Conservation (phyloP, 805 yeast genomes). For the Dipodascus albidus region DNA sequence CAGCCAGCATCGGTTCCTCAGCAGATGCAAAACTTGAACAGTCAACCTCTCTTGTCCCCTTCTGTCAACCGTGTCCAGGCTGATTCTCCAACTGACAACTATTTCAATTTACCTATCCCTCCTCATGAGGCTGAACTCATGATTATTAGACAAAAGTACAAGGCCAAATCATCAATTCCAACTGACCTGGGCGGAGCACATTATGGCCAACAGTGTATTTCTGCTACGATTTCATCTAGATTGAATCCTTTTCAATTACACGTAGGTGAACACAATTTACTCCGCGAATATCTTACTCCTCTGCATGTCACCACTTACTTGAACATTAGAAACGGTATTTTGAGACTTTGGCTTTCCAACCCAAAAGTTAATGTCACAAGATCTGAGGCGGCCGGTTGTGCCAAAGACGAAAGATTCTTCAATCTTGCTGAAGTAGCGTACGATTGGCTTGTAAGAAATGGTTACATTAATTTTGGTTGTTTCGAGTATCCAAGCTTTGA, state of each 20-base stretch:
- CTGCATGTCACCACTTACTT: constrained; percentile 31
- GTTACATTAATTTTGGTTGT: constrained; percentile 33
- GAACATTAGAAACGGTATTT: constrained; percentile 31
- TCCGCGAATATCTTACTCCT: constrained; percentile 24
- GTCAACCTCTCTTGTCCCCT: constrained; percentile 7
- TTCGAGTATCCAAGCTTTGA: constrained; percentile 19
- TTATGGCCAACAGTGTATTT: constrained; percentile 29
- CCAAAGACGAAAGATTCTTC: constrained; percentile 27
- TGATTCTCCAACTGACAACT: constrained; percentile 6
- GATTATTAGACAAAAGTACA: constrained; percentile 21
- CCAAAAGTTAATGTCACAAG: constrained; percentile 31
- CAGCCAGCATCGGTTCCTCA: constrained; percentile 9
- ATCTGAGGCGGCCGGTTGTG: constrained; percentile 34
- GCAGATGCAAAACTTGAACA: constrained; percentile 4
- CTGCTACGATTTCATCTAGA: constrained; percentile 30
- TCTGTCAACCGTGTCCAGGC: constrained; percentile 6
- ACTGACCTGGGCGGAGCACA: constrained; percentile 24
- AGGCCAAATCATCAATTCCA: constrained; percentile 30
- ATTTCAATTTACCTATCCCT: constrained; percentile 9
- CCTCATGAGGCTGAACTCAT: constrained; percentile 15
- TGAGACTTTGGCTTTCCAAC: constrained; percentile 31
- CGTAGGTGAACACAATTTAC: constrained; percentile 26
- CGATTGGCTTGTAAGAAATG: constrained; percentile 31
- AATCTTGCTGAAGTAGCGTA: constrained; percentile 32
- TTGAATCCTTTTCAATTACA: constrained; percentile 28